Evolutionary conservation across 352 stramenopile species (phyloP), one percentile per base, ranked within the genome.

Genomic region (Globisporangium radiosum): DNA sequence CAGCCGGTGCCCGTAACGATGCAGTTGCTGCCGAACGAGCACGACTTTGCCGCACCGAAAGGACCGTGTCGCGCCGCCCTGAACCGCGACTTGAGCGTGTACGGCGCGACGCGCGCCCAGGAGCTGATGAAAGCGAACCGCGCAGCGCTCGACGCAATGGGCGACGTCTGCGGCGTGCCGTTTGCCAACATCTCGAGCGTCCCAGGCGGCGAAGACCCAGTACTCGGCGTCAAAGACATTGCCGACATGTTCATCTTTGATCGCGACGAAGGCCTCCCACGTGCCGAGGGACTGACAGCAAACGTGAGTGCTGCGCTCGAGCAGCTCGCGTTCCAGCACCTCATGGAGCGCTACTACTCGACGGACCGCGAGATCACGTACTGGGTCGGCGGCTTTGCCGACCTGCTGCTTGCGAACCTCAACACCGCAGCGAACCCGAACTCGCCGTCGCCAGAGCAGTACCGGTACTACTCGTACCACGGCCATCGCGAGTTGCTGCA

Each of bases 331-430:
- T 92, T 93, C 66, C 81, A 73, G 9, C 88, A 90, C 65, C 80
- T 93, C 54, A 92, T 93, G 84, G 84, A 93, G 63, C 68, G 84
- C 49, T 93, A 93, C 64, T 93, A 90, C 69, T 76, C 78, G 19
- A 90, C 84, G 17, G 25, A 72, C 83, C 53, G 73, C 54, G 6
- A 77, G 75, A 37, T 25, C 25, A 25, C 25, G 25, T 25, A 25
- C 25, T 25, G 25, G 25, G 25, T 25, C 25, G 25, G 25, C 25
- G 25, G 25, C 25, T 25, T 25, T 25, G 25, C 25, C 25, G 25
- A 25, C 25, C 25, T 25, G 25, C 25, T 25, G 25, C 25, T 25
- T 25, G 25, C 25, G 25, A 25, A 25, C 25, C 25, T 25, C 25
- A 25, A 25, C 25, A 25, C 25, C 25, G 25, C 25, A 25, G 76